These are phyloP conservation scores for Cryphonectria japonica DNA, from an alignment of 2,329 filamentous ascomycete species.

Conservation along the genomic window DNA sequence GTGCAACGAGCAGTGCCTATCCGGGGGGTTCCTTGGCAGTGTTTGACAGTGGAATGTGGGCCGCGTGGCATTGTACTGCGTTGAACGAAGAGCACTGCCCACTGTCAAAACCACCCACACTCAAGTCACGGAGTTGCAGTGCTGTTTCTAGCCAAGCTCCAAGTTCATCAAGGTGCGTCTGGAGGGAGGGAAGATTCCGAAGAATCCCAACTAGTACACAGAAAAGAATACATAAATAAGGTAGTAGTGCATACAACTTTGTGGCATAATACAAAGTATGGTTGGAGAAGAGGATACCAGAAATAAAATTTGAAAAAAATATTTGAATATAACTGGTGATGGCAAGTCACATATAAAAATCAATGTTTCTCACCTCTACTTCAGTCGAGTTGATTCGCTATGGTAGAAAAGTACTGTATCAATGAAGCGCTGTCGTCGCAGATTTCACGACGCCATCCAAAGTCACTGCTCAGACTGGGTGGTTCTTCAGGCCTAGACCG, in stretches of 20 bases:
- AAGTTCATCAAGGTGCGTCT: neutral
- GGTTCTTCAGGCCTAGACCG: neutral
- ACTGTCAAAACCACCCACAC: neutral
- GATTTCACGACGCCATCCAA: neutral
- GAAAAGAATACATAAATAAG: no score
- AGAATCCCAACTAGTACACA: no score
- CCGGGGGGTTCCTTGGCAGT: neutral
- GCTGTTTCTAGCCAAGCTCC: constrained; percentile 1
- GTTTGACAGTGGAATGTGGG: neutral
- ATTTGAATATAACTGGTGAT: no score
- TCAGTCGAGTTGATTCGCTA: neutral
- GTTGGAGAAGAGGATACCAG: no score
- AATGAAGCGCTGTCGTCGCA: neutral
- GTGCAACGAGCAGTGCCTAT: neutral
- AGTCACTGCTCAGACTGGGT: neutral
- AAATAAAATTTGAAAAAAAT: no score
- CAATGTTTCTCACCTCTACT: neutral
- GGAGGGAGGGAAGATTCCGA: neutral
- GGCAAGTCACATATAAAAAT: no score
- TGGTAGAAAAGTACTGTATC: neutral
- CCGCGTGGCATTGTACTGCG: neutral
- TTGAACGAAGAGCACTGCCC: constrained; percentile 4
- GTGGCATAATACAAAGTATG: neutral
- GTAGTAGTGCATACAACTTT: neutral
- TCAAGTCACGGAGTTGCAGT: neutral